phyloP scores from a whole-genome alignment of 441 rosid species.

The Populus hybrid region DNA sequence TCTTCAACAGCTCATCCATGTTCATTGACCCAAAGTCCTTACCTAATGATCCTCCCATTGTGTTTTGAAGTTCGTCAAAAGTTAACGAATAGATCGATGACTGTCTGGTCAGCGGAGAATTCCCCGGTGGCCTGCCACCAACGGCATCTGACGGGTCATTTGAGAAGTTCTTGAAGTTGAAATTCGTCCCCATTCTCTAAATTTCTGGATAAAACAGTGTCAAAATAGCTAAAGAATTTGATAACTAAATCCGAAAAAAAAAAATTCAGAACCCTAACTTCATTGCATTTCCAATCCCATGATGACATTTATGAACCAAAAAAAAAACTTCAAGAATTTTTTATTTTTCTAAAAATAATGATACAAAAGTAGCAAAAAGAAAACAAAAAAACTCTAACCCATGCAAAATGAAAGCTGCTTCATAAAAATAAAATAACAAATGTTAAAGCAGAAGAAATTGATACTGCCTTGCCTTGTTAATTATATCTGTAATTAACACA shows the following conservation, averaged over 20 bases:
- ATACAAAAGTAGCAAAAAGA: not conserved
- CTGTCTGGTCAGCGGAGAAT: constrained; percentile 48
- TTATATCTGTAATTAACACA: not conserved
- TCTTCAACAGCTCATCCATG: constrained; percentile 36
- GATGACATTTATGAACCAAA: not conserved
- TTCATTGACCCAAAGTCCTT: constrained; percentile 80
- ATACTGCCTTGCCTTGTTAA: not conserved
- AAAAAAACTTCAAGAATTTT: not conserved
- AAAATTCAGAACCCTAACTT: not conserved
- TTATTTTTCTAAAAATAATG: not conserved
- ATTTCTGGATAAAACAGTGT: constrained; percentile 29
- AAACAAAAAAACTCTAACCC: not conserved
- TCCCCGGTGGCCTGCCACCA: constrained; percentile 31
- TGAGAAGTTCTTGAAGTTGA: constrained; percentile 56
- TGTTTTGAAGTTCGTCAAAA: constrained; percentile 78
- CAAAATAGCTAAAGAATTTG: not conserved
- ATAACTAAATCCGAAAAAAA: not conserved
- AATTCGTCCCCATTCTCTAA: constrained; percentile 44
- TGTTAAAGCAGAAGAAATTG: not conserved
- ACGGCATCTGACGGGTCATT: constrained; percentile 28
- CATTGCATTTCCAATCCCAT: not conserved
- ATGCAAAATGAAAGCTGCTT: not conserved
- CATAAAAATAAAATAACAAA: not conserved
- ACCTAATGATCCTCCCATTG: constrained; percentile 49
- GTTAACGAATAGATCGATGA: constrained; percentile 80